Percentiles rank a stretch among this genome's conserved stretches.
Evolutionary conservation across 768 basidiomycete species (phyloP).

Genomic region (Tylopilus rubrobrunneus): DNA sequence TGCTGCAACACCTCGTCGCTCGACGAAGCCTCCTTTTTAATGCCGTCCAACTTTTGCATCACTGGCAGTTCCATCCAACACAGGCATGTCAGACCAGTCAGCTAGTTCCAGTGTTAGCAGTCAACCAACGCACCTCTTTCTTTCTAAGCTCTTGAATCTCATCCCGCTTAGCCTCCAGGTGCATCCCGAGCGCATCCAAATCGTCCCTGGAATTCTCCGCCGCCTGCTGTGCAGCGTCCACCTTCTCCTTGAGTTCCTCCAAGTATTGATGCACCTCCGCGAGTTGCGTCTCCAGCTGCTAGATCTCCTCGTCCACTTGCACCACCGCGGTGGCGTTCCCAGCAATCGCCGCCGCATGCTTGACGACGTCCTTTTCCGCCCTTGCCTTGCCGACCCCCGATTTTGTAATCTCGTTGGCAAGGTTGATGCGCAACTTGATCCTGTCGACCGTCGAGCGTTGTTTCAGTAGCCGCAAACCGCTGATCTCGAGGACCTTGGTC

Average conservation of each 20-base stretch:
- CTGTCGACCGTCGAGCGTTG: slow-evolving; percentile 93
- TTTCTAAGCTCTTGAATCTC: slow-evolving; percentile 78
- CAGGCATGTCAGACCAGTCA: slow-evolving; percentile 4
- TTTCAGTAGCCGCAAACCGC: slow-evolving; percentile 80
- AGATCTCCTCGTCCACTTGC: slow-evolving; percentile 64
- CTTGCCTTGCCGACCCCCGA: slow-evolving; percentile 88
- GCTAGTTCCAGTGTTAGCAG: neutral
- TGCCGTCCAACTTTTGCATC: slow-evolving; percentile 68
- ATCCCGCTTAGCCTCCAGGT: slow-evolving; percentile 72
- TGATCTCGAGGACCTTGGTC: slow-evolving; percentile 88
- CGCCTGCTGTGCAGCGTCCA: slow-evolving; percentile 73
- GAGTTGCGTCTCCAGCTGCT: slow-evolving; percentile 57
- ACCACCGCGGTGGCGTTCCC: slow-evolving; percentile 50
- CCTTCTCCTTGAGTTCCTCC: slow-evolving; percentile 55
- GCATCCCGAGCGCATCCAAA: slow-evolving; percentile 66
- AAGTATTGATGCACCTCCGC: slow-evolving; percentile 56
- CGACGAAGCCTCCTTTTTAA: slow-evolving; percentile 52
- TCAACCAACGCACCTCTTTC: slow-evolving; percentile 59
- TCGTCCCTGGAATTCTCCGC: slow-evolving; percentile 82
- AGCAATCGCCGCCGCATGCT: slow-evolving; percentile 55
- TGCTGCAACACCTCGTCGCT: slow-evolving; percentile 57
- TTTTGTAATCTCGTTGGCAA: slow-evolving; percentile 89
- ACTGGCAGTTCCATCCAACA: slow-evolving; percentile 74
- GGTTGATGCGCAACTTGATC: slow-evolving; percentile 74
- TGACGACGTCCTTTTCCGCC: slow-evolving; percentile 78